Evolutionary conservation across 345 rosid species (phyloP).

Genomic region (Eucalyptus polyanthemos): DNA sequence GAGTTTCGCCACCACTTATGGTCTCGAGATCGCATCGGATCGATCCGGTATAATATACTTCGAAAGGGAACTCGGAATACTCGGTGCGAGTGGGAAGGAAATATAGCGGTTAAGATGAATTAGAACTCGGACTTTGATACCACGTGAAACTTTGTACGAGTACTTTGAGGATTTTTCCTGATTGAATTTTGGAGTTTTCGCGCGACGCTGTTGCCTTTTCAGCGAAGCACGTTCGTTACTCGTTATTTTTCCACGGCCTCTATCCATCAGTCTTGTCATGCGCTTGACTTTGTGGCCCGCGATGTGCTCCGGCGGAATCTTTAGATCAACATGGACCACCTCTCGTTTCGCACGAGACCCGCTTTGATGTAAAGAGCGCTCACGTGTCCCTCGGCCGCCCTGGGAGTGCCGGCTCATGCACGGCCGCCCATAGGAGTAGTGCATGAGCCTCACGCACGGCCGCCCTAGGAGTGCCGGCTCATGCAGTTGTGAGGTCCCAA

Average conservation of each 20-base stretch:
- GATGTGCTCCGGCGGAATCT: background rate
- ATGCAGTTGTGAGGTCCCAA: background rate
- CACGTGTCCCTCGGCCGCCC: background rate
- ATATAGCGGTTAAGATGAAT: background rate
- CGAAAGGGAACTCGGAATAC: too few species aligned
- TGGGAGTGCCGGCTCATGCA: background rate
- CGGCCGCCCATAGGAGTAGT: too few species aligned
- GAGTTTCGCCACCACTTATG: background rate
- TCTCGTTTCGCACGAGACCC: background rate
- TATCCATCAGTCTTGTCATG: background rate
- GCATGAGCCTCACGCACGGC: background rate
- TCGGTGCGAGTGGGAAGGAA: background rate
- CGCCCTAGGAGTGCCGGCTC: background rate
- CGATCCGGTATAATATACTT: background rate
- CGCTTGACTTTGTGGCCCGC: background rate
- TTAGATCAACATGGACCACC: background rate
- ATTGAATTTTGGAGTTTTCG: background rate
- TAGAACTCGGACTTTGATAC: background rate
- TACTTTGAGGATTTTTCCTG: background rate
- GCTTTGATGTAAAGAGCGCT: background rate
- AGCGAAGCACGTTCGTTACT: background rate
- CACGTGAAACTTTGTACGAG: background rate
- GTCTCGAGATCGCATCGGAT: background rate
- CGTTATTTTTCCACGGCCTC: background rate
- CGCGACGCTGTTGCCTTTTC: background rate